Evolutionary conservation across 345 rosid genomes (phyloP).

Genomic region (Hypericum perforatum): DNA sequence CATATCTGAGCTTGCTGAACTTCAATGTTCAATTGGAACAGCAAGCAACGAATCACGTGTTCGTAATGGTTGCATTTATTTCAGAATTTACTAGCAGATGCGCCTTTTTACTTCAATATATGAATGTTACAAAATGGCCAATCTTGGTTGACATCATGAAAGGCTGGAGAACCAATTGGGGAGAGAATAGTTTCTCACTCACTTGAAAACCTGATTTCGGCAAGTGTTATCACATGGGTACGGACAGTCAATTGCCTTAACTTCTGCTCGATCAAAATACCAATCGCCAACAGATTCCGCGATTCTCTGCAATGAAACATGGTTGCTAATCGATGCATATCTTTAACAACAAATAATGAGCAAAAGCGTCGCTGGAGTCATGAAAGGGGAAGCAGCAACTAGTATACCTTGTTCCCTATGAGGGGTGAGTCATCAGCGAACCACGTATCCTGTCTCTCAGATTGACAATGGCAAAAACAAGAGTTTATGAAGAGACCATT

Average conservation of each 20-base stretch:
- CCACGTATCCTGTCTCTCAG: conserved; percentile 25
- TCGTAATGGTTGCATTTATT: conserved; percentile 4
- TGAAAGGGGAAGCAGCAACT: background rate
- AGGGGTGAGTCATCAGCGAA: conserved; percentile 18
- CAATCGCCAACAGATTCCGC: conserved; percentile 25
- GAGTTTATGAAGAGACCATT: conserved; percentile 22
- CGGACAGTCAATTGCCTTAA: conserved; percentile 21
- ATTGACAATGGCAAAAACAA: conserved; percentile 27
- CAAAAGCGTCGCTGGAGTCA: background rate
- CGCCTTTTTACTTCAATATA: conserved; percentile 1
- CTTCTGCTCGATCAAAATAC: conserved; percentile 17
- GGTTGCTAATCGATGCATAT: background rate
- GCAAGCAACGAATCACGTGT: background rate
- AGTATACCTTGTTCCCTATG: conserved; percentile 13
- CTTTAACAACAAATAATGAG: background rate
- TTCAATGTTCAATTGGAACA: background rate
- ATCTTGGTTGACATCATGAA: conserved; percentile 8
- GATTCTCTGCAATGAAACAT: conserved; percentile 12
- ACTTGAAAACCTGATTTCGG: conserved; percentile 14
- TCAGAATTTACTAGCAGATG: conserved; percentile 9
- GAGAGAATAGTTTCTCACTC: conserved; percentile 29
- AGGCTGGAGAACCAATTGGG: conserved; percentile 2
- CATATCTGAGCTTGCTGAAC: conserved; percentile 2
- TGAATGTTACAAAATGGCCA: conserved; percentile 13
- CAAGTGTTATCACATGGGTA: conserved; percentile 24